Evolutionary conservation across 2,329 filamentous ascomycete species (phyloP).

Genomic region (Sclerotinia spermophila): DNA sequence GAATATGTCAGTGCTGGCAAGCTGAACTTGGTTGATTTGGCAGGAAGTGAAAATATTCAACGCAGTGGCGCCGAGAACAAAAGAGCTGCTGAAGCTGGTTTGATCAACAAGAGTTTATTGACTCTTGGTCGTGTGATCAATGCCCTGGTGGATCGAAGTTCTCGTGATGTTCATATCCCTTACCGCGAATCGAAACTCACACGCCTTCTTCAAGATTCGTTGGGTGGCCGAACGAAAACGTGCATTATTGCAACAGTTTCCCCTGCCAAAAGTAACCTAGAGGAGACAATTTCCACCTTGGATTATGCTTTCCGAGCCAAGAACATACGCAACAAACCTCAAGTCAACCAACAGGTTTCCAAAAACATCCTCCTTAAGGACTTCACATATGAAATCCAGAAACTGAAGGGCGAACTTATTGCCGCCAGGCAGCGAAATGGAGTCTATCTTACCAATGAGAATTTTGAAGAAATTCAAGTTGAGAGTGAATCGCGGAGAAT

Average conservation of each 20-base stretch:
- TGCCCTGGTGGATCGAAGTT: slow-evolving; percentile 82
- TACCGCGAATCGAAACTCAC: slow-evolving; percentile 94
- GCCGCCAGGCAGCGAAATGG: slow-evolving; percentile 90
- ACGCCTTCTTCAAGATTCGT: slow-evolving; percentile 88
- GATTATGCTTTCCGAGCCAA: slow-evolving; percentile 98
- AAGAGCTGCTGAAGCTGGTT: slow-evolving; percentile 86
- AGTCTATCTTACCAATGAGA: slow-evolving; percentile 85
- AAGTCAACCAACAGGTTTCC: slow-evolving; percentile 85
- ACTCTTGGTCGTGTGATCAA: slow-evolving; percentile 97
- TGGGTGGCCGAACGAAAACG: slow-evolving; percentile 93
- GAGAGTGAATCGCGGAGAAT: slow-evolving; percentile 91
- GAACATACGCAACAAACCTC: slow-evolving; percentile 97
- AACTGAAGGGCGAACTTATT: slow-evolving; percentile 88
- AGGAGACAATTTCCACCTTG: slow-evolving; percentile 96
- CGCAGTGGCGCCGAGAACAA: slow-evolving; percentile 98
- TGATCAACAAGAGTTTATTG: slow-evolving; percentile 97
- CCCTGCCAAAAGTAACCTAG: slow-evolving; percentile 88
- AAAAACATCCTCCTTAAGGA: slow-evolving; percentile 91
- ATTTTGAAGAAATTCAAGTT: slow-evolving; percentile 85
- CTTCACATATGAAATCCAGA: slow-evolving; percentile 89
- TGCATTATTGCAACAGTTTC: slow-evolving; percentile 98
- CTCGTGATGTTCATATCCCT: slow-evolving; percentile 67
- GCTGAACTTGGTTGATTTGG: slow-evolving; percentile 92
- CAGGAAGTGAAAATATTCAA: slow-evolving; percentile 96
- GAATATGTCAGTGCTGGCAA: slow-evolving; percentile 90